A percentile compares a stretch with the other conserved stretches of the same genome.
Conservation (phyloP, 2,329 filamentous ascomycete genomes). For the Phaeomoniella chlamydospora region DNA sequence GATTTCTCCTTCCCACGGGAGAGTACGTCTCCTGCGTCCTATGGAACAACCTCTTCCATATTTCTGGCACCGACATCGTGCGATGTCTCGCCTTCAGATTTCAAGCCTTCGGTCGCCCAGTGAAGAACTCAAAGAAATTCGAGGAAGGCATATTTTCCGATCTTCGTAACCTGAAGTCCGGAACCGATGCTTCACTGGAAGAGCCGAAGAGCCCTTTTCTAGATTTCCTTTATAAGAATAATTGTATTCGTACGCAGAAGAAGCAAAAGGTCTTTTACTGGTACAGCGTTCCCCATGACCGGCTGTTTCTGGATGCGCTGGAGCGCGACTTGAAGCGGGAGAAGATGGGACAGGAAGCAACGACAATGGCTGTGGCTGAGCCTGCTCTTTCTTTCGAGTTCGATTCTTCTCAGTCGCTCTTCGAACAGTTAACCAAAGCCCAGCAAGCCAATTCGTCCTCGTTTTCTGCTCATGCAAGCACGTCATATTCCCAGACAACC, state of each 20-base stretch:
- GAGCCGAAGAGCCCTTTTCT: constrained; percentile 98
- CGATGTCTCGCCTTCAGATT: constrained; percentile 96
- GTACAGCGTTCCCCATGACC: constrained; percentile 97
- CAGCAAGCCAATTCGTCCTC: constrained; percentile 98
- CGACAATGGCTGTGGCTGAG: constrained; percentile 91
- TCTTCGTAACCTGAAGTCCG: constrained; percentile 92
- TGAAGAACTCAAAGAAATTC: constrained; percentile 99
- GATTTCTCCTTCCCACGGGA: constrained; percentile 88
- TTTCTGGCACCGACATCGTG: constrained; percentile 96
- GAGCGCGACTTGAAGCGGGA: constrained; percentile 97
- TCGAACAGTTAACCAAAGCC: constrained; percentile 97
- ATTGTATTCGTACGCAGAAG: constrained; percentile 99
- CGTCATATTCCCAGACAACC: constrained; percentile 60
- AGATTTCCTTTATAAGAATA: constrained; percentile 99
- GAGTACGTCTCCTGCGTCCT: constrained; percentile 98
- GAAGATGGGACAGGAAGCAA: constrained; percentile 98
- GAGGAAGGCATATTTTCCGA: constrained; percentile 99
- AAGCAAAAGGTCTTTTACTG: constrained; percentile 99
- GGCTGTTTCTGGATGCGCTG: constrained; percentile 90
- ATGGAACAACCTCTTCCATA: constrained; percentile 99
- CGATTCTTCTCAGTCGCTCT: constrained; percentile 96
- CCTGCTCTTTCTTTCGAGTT: constrained; percentile 97
- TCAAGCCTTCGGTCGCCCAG: constrained; percentile 92
- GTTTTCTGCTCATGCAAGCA: constrained; percentile 64
- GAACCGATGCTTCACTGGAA: constrained; percentile 93